Conservation (phyloP, 169 alveolate genomes). For the Plasmodium billcollinsi region DNA sequence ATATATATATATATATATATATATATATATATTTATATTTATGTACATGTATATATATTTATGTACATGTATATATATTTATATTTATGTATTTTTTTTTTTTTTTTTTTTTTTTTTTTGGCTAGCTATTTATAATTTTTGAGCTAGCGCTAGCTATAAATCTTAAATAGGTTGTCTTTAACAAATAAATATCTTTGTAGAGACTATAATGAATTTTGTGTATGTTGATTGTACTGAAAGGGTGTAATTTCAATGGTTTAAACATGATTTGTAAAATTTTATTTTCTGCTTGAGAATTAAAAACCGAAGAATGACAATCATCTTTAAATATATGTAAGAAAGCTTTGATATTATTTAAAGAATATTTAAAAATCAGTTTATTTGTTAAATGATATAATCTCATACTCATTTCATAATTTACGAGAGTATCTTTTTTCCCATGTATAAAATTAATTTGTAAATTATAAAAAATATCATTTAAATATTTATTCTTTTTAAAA, state of each 20-base stretch:
- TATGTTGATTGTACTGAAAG: conserved; percentile 61
- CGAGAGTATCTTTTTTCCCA: conserved; percentile 70
- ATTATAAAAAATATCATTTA: conserved; percentile 27
- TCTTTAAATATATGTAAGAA: conserved; percentile 50
- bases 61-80: too few relatives aligned
- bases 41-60: too few relatives aligned
- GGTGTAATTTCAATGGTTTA: conserved; percentile 63
- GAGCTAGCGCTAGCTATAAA: conserved; percentile 24
- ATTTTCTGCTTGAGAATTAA: conserved; percentile 59
- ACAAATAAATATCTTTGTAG: conserved; percentile 53
- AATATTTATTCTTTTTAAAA: conserved; percentile 49
- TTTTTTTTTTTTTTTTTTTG: conserved; percentile 15
- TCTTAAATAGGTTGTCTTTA: conserved; percentile 50
- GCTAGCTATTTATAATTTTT: conserved; percentile 3
- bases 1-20: too few relatives aligned
- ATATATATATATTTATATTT: too few relatives aligned
- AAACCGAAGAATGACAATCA: conserved; percentile 71
- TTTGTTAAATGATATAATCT: conserved; percentile 36
- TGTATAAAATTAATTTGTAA: conserved; percentile 66
- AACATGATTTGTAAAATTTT: conserved; percentile 59
- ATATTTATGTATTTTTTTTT: neutral
- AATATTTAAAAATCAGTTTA: conserved; percentile 33
- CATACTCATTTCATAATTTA: conserved; percentile 66
- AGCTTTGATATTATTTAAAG: conserved; percentile 19
- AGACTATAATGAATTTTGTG: conserved; percentile 56